Percentiles rank a stretch among this genome's conserved stretches.
Evolutionary conservation across 441 rosid genomes (phyloP).

Genomic region (Pelargonium citronellum): DNA sequence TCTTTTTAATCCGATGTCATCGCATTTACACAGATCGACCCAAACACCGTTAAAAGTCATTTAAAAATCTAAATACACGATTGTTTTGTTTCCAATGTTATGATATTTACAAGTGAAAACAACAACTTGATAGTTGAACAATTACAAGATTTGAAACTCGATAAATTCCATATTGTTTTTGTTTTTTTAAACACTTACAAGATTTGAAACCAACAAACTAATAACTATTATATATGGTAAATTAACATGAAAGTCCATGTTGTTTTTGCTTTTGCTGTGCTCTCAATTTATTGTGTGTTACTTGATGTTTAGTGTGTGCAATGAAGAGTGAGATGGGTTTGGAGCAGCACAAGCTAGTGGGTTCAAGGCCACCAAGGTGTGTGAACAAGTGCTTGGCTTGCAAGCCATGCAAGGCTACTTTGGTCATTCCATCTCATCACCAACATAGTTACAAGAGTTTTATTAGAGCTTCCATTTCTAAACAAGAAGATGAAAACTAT

Average conservation of each 20-base stretch:
- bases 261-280: neutral
- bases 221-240: too few species aligned
- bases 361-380: constrained; percentile 76
- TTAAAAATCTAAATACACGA: too few species aligned
- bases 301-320: neutral
- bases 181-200: too few species aligned
- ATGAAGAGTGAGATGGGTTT: constrained; percentile 17
- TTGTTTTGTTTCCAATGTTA: too few species aligned
- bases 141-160: neutral
- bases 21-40: too few species aligned
- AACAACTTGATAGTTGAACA: too few species aligned
- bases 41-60: too few species aligned
- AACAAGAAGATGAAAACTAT: constrained; percentile 30
- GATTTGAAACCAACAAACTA: neutral
- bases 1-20: too few species aligned
- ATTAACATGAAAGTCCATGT: neutral
- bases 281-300: neutral
- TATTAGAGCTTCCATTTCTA: constrained; percentile 3
- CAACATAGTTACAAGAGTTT: constrained; percentile 8
- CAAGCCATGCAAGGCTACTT: constrained; percentile 60
- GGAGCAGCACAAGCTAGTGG: constrained; percentile 38
- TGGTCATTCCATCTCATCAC: constrained; percentile 36
- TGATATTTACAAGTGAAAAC: too few species aligned
- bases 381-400: constrained; percentile 58
- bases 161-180: too few species aligned